Evolutionary conservation across 2,329 filamentous ascomycete species (phyloP), one percentile per base, ranked within the genome.

Genomic region (Mycocentrospora acerina): DNA sequence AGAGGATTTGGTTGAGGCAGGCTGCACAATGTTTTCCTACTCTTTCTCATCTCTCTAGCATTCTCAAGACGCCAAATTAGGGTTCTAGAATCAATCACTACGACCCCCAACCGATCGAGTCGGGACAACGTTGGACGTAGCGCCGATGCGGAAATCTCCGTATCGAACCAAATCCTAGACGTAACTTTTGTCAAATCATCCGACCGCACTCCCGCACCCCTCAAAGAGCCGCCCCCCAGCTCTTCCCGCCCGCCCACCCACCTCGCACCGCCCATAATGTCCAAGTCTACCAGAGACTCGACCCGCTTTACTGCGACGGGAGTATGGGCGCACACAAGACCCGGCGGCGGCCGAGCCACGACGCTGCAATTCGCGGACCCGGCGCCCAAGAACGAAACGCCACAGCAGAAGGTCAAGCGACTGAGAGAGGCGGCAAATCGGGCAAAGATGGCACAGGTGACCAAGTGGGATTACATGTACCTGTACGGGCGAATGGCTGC

Each of bases 261-360:
- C 37, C 18, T 32, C 24, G 30, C 22, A 16, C 38, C 42, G 25
- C 16, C 27, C 42, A 66, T 16, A 29, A 74, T 74, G 72, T 77
- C 85, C 44, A 83, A 85, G 63, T 87, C 81, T 70, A 83, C 86
- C 64, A 81, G 80, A 57, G 87, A 90, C 66, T 87, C 88, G 53
- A 93, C 88, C 58, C 83, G 86, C 62, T 93, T 87, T 69, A 87
- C 83, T 12, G 72, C 82, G 17, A 85, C 81, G 13, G 81, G 77
- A 44, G 82, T 82, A 24, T 86, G 89, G 70, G 86, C 85, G 55
- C 77, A 78, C 50, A 80, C 81, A 52, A 86, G 86, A 64, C 67
- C 76, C 28, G 66, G 64, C 38, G 66, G 64, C 38, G 65, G 70
- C 18, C 57, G 67, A 36, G 59, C 64, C 26, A 67, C 70, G 22